These are phyloP conservation scores for Pythium scleroteichum DNA, from an alignment of 352 stramenopile species.

Conservation along the genomic window DNA sequence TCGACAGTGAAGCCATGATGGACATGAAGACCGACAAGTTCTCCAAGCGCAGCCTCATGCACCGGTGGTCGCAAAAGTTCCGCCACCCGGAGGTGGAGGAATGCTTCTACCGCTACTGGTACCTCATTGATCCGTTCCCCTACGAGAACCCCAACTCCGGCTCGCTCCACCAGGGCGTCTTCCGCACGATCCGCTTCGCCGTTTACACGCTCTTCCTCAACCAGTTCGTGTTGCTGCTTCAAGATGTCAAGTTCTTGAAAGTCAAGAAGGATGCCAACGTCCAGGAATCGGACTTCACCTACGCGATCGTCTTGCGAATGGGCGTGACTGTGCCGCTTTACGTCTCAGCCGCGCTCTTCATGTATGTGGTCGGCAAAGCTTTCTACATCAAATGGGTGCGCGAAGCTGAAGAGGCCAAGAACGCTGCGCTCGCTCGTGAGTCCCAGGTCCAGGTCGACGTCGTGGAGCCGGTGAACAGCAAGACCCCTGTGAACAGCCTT, in stretches of 20 bases:
- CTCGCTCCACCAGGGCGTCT: constrained; percentile 70
- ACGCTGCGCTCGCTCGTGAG: constrained; percentile 48
- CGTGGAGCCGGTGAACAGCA: constrained; percentile 12
- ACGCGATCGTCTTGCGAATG: constrained; percentile 64
- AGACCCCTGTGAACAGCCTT: constrained; percentile 21
- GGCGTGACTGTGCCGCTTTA: constrained; percentile 77
- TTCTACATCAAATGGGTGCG: constrained; percentile 75
- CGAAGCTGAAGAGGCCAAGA: constrained; percentile 62
- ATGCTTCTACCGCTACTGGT: constrained; percentile 83
- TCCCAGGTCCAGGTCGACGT: constrained; percentile 36
- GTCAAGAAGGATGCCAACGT: constrained; percentile 56
- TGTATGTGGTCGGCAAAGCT: constrained; percentile 75
- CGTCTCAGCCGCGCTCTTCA: constrained; percentile 63
- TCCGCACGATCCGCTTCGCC: constrained; percentile 75
- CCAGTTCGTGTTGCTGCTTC: constrained; percentile 70
- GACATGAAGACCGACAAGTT: constrained; percentile 77
- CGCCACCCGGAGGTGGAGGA: constrained; percentile 73
- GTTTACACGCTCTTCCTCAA: constrained; percentile 68
- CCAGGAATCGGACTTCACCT: constrained; percentile 52
- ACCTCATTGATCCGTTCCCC: constrained; percentile 84
- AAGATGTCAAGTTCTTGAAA: constrained; percentile 81
- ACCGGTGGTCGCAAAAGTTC: constrained; percentile 69
- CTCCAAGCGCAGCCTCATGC: constrained; percentile 66
- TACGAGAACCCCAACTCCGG: constrained; percentile 84
- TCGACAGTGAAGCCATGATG: constrained; percentile 57